Percentiles rank a stretch among this genome's conserved stretches.
These are phyloP conservation scores for Pyrenochaeta sp. DNA, from an alignment of 2,329 filamentous ascomycete species.

Conservation along the genomic window DNA sequence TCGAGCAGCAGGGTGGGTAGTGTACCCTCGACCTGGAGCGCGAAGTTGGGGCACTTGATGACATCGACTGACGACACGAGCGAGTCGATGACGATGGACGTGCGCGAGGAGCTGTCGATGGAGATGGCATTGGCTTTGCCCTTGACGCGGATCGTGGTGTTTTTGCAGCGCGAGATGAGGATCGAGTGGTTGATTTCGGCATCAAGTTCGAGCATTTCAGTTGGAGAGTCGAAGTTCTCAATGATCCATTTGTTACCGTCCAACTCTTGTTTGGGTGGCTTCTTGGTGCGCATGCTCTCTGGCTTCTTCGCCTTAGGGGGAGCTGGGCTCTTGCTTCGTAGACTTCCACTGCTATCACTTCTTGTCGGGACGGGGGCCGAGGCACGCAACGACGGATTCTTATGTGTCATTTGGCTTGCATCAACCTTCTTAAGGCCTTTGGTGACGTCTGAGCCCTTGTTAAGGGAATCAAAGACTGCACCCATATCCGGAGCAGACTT, in stretches of 20 bases:
- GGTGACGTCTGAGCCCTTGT: conserved; percentile 88
- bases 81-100: conserved; percentile 87
- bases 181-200: conserved; percentile 86
- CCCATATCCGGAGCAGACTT: conserved; percentile 69
- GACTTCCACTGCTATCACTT: conserved; percentile 57
- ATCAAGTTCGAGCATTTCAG: conserved; percentile 78
- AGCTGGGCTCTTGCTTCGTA: conserved; percentile 81
- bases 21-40: conserved; percentile 85
- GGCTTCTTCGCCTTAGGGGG: conserved; percentile 72
- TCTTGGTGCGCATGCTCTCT: conserved; percentile 58
- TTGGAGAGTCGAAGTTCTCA: conserved; percentile 87
- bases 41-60: conserved; percentile 94
- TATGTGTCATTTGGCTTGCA: conserved; percentile 96
- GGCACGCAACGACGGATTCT: conserved; percentile 87
- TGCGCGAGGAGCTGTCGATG: conserved; percentile 84
- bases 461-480: conserved; percentile 90
- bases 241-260: conserved; percentile 88
- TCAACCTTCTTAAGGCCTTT: conserved; percentile 91
- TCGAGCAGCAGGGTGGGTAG: conserved; percentile 90
- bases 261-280: conserved; percentile 57
- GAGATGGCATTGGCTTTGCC: conserved; percentile 98
- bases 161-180: conserved; percentile 89
- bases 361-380: conserved; percentile 71
- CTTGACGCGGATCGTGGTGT: conserved; percentile 85
- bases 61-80: conserved; percentile 92